Conservation (phyloP, 108 stramenopile species). For the Cyclotella choctawhatcheeana region DNA sequence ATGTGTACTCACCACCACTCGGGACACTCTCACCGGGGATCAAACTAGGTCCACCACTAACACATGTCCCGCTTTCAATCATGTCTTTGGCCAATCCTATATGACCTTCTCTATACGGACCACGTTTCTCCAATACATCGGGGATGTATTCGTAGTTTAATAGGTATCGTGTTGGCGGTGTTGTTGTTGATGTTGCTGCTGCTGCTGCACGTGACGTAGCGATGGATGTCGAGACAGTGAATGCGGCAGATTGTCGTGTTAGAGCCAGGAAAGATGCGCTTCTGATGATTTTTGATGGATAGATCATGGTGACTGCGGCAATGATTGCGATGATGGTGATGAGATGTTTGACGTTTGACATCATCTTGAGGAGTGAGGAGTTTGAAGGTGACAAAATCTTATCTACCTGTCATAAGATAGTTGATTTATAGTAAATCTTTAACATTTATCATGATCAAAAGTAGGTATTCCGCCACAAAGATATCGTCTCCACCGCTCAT, state of each 20-base stretch:
- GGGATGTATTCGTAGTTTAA: conserved; percentile 82
- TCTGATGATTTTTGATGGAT: conserved; percentile 15
- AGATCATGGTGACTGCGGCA: too few species aligned
- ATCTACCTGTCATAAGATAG: too few species aligned
- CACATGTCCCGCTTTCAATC: conserved; percentile 64
- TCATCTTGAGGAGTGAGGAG: too few species aligned
- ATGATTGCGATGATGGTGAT: too few species aligned
- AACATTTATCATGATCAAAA: too few species aligned
- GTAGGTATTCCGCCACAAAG: too few species aligned
- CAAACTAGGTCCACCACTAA: conserved; percentile 73
- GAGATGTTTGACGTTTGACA: conserved; percentile 8
- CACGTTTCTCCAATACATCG: conserved; percentile 86
- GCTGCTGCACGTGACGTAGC: too few species aligned
- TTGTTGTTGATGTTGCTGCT: too few species aligned
- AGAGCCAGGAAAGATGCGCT: conserved; percentile 12
- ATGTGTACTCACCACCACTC: conserved; percentile 45
- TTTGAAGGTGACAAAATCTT: too few species aligned
- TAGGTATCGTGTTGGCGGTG: conserved; percentile 48
- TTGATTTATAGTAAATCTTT: too few species aligned
- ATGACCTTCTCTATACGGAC: conserved; percentile 80
- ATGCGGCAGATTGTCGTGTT: background rate
- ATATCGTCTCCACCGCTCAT: too few species aligned
- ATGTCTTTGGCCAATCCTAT: conserved; percentile 72
- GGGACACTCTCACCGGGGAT: conserved; percentile 61
- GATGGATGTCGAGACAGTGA: background rate